phyloP scores from a whole-genome alignment of 2,329 filamentous ascomycete species.

The Paraconiothyrium sp. region DNA sequence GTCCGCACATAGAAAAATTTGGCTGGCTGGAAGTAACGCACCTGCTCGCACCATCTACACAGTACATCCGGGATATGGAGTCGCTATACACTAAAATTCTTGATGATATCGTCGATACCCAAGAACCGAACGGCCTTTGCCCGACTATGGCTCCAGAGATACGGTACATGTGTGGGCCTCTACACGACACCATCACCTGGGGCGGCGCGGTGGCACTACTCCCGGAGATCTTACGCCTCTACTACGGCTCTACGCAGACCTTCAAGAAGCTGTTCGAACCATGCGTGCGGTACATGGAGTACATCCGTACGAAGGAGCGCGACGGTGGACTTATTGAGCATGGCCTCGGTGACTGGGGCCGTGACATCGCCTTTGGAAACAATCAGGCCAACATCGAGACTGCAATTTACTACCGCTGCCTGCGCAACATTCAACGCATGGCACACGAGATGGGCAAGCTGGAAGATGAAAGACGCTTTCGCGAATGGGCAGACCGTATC shows the following conservation, averaged over 20 bases:
- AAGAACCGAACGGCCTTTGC: conserved; percentile 56
- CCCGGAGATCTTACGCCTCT: conserved; percentile 49
- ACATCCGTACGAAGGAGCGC: conserved; percentile 53
- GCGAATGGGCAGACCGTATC: conserved; percentile 34
- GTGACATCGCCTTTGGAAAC: conserved; percentile 56
- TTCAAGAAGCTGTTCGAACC: conserved; percentile 52
- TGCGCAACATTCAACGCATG: conserved; percentile 49
- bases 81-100: conserved; percentile 58
- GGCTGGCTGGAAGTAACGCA: conserved; percentile 61
- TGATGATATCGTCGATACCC: conserved; percentile 58
- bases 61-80: conserved; percentile 60
- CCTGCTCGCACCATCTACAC: conserved; percentile 56
- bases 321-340: conserved; percentile 55
- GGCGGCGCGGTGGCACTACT: conserved; percentile 50
- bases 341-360: conserved; percentile 57
- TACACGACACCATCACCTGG: conserved; percentile 60
- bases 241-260: conserved; percentile 52
- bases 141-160: conserved; percentile 60
- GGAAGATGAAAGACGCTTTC: conserved; percentile 25
- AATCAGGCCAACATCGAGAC: conserved; percentile 59
- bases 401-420: conserved; percentile 55
- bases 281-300: conserved; percentile 55
- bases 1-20: conserved; percentile 53
- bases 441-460: conserved; percentile 30
- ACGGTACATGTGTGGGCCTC: conserved; percentile 60